Conservation (phyloP, 1,284 basidiomycete species). For the Lignosus rhinocerotis region DNA sequence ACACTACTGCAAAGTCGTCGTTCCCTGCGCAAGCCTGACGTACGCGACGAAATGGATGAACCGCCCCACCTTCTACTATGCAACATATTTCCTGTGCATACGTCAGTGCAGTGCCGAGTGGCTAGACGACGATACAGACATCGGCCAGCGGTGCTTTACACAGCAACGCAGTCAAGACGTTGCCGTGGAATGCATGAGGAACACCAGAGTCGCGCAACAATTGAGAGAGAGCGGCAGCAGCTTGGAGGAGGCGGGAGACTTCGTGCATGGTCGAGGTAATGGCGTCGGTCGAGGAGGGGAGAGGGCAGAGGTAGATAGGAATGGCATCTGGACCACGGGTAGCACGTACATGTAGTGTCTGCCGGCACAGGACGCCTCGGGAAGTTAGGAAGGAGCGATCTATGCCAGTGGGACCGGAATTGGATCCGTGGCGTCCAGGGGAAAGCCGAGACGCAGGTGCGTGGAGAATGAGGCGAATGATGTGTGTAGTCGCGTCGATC, state of each 20-base stretch:
- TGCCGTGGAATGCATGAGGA: constrained; percentile 71
- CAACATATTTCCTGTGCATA: constrained; percentile 52
- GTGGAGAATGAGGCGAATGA: constrained; percentile 26
- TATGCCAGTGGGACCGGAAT: constrained; percentile 22
- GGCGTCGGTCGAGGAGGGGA: background rate
- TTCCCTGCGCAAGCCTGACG: constrained; percentile 50
- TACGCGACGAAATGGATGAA: constrained; percentile 56
- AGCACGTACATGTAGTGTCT: constrained; percentile 29
- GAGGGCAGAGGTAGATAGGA: constrained; percentile 17
- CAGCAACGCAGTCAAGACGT: constrained; percentile 58
- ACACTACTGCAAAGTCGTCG: constrained; percentile 42
- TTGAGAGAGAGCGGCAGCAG: constrained; percentile 59
- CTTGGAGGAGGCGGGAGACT: constrained; percentile 63
- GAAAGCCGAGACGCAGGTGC: constrained; percentile 28
- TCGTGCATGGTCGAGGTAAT: constrained; percentile 51
- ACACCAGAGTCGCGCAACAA: constrained; percentile 50
- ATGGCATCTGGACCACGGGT: constrained; percentile 23
- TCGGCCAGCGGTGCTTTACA: constrained; percentile 55
- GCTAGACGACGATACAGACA: constrained; percentile 39
- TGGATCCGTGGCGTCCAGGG: constrained; percentile 28
- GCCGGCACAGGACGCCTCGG: constrained; percentile 28
- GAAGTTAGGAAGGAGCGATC: constrained; percentile 32
- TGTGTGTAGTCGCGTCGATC: constrained; percentile 30
- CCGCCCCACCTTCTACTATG: constrained; percentile 52
- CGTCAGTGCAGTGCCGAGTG: constrained; percentile 4